These are phyloP conservation scores for Oxalis stricta DNA, from an alignment of 441 rosid genomes.

Conservation along the genomic window DNA sequence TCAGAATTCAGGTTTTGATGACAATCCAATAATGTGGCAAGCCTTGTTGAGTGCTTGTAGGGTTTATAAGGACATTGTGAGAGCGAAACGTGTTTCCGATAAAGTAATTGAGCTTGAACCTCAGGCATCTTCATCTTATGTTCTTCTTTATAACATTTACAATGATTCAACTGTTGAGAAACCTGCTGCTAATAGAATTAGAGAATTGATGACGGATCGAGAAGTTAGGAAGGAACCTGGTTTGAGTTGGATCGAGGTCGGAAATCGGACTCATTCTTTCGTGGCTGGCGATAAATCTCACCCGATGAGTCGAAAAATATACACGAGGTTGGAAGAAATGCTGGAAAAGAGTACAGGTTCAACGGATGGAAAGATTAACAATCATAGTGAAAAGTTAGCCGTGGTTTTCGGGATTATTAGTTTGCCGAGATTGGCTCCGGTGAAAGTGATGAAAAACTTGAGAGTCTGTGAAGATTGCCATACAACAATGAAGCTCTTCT, in stretches of 20 bases:
- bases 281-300: constrained; percentile 13
- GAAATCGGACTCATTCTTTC: constrained; percentile 15
- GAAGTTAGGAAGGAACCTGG: constrained; percentile 33
- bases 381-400: constrained; percentile 9
- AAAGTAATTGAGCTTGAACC: constrained; percentile 24
- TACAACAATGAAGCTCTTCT: constrained; percentile 8
- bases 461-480: constrained; percentile 11
- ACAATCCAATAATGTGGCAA: constrained; percentile 29
- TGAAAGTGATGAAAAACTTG: constrained; percentile 15
- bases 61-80: constrained; percentile 14
- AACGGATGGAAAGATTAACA: background rate
- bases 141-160: constrained; percentile 23
- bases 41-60: constrained; percentile 32
- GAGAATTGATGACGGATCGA: constrained; percentile 19
- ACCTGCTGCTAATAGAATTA: constrained; percentile 14
- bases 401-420: constrained; percentile 9
- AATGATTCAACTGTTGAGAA: constrained; percentile 16
- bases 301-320: constrained; percentile 11
- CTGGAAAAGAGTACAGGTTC: constrained; percentile 12
- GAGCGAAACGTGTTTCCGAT: constrained; percentile 20
- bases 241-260: constrained; percentile 22
- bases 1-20: constrained; percentile 19
- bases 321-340: constrained; percentile 12
- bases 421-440: constrained; percentile 7
- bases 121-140: constrained; percentile 24